Percentiles rank a stretch among this genome's conserved stretches.
phyloP scores from a whole-genome alignment of 768 basidiomycete genomes.

The Arthromyces matolae region DNA sequence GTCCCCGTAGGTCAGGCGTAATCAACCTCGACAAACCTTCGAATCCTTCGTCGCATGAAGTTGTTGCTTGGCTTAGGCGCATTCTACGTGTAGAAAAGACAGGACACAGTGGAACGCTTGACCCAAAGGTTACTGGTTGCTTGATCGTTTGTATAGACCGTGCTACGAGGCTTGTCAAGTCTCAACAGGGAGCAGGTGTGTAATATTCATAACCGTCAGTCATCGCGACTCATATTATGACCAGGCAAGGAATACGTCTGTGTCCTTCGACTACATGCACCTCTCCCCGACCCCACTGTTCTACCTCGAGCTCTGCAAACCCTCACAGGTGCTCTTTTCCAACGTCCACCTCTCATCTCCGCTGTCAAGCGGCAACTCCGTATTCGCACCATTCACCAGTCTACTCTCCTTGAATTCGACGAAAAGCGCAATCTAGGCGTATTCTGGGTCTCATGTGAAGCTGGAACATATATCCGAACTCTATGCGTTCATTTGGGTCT shows the following conservation, averaged over 20 bases:
- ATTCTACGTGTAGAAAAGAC: slow-evolving; percentile 97
- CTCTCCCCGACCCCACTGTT: slow-evolving; percentile 74
- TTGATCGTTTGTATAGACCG: slow-evolving; percentile 99
- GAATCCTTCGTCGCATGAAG: slow-evolving; percentile 98
- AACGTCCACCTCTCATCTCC: slow-evolving; percentile 97
- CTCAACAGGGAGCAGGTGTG: slow-evolving; percentile 94
- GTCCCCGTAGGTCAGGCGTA: slow-evolving; percentile 80
- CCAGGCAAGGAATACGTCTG: slow-evolving; percentile 98
- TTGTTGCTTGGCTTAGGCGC: slow-evolving; percentile 97
- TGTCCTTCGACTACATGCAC: slow-evolving; percentile 88
- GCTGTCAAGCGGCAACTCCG: slow-evolving; percentile 98
- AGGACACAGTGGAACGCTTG: slow-evolving; percentile 96
- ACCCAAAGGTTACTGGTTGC: slow-evolving; percentile 99
- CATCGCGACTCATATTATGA: slow-evolving; percentile 3
- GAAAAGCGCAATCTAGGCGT: slow-evolving; percentile 95
- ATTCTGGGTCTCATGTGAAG: slow-evolving; percentile 99
- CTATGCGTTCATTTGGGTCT: slow-evolving; percentile 96
- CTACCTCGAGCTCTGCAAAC: slow-evolving; percentile 95
- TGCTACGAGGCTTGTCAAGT: slow-evolving; percentile 95
- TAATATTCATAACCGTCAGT: slow-evolving; percentile 12
- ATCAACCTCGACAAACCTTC: slow-evolving; percentile 99
- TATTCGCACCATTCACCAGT: slow-evolving; percentile 95
- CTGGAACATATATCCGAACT: slow-evolving; percentile 94
- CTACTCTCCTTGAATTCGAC: slow-evolving; percentile 93
- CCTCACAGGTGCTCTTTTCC: slow-evolving; percentile 95